Percentiles rank a stretch among this genome's conserved stretches.
phyloP scores from a whole-genome alignment of 345 rosid genomes.

The sweet orange (Citrus sinensis) region DVS_A1.0 CM039163.1:44386001-44386500 shows the following conservation, averaged over 20 bases:
- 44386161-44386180: neutral
- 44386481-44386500: too few relatives aligned
- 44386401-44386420: neutral
- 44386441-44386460: neutral
- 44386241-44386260: neutral
- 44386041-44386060: neutral
- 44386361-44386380: too few relatives aligned
- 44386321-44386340: neutral
- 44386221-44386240: neutral
- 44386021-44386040: neutral
- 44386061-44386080: neutral
- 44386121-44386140: slow-evolving; percentile 7
- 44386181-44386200: neutral
- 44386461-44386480: neutral
- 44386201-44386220: neutral
- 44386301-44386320: neutral
- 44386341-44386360: neutral
- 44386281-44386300: slow-evolving; percentile 5
- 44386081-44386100: slow-evolving; percentile 27
- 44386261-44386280: neutral
- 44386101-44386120: slow-evolving; percentile 16
- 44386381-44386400: neutral
- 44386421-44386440: neutral
- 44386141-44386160: slow-evolving; percentile 16
- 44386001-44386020: neutral